phyloP scores from a whole-genome alignment of 2,329 filamentous ascomycete genomes.

The Pyrenochaeta sp. region DNA sequence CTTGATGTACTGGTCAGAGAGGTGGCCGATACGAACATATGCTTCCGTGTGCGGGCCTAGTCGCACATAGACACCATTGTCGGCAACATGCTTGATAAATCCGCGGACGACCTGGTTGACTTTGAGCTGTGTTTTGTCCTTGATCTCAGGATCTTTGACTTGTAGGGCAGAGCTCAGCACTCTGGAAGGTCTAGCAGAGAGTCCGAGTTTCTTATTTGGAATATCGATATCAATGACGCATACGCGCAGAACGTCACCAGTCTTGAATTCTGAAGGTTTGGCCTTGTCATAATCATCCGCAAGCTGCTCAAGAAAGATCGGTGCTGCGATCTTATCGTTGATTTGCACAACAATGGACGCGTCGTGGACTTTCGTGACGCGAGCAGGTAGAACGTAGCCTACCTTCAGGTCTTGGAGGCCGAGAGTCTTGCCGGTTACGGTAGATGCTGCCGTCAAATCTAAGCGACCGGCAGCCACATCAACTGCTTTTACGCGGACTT shows the following conservation, averaged over 20 bases:
- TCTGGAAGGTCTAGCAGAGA: slow-evolving; percentile 87
- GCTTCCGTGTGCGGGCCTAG: slow-evolving; percentile 83
- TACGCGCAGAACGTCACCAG: slow-evolving; percentile 88
- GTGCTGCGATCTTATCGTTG: slow-evolving; percentile 79
- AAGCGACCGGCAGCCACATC: slow-evolving; percentile 77
- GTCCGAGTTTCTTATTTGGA: slow-evolving; percentile 81
- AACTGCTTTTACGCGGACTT: slow-evolving; percentile 78
- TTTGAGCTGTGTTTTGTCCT: slow-evolving; percentile 73
- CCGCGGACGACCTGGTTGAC: slow-evolving; percentile 84
- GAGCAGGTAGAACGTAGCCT: slow-evolving; percentile 82
- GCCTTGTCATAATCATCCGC: slow-evolving; percentile 85
- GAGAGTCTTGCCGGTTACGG: slow-evolving; percentile 64
- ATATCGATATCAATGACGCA: slow-evolving; percentile 82
- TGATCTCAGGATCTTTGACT: slow-evolving; percentile 83
- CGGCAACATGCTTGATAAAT: slow-evolving; percentile 88
- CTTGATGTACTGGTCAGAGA: slow-evolving; percentile 91
- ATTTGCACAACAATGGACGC: slow-evolving; percentile 86
- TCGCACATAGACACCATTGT: slow-evolving; percentile 87
- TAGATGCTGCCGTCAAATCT: slow-evolving; percentile 81
- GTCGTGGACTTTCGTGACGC: slow-evolving; percentile 86
- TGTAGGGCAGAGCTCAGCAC: slow-evolving; percentile 85
- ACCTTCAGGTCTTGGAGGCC: slow-evolving; percentile 76
- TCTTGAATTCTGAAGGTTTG: slow-evolving; percentile 76
- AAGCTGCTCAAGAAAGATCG: slow-evolving; percentile 83
- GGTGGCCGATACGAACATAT: slow-evolving; percentile 83